These are phyloP conservation scores for Waitea zeae DNA, from an alignment of 1,284 basidiomycete genomes.

Conservation along the genomic window DNA sequence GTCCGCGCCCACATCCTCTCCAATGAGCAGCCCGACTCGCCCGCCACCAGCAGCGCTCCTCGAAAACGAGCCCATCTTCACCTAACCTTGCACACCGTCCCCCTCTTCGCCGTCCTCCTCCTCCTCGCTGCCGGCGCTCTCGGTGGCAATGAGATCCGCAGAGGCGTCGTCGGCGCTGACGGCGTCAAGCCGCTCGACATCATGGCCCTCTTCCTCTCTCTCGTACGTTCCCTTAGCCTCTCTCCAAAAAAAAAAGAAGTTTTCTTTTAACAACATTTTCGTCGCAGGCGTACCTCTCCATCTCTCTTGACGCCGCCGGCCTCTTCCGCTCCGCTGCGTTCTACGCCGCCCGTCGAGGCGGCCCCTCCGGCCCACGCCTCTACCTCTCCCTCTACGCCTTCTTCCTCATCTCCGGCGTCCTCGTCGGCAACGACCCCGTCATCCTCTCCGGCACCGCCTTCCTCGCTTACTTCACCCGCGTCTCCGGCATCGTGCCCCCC, in stretches of 20 bases:
- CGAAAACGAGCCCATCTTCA: constrained; percentile 19
- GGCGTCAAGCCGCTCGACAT: constrained; percentile 87
- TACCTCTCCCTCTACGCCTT: constrained; percentile 23
- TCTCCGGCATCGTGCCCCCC: constrained; percentile 32
- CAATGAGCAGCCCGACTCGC: constrained; percentile 5
- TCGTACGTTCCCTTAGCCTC: constrained; percentile 23
- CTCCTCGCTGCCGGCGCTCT: constrained; percentile 67
- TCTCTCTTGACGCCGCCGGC: constrained; percentile 84
- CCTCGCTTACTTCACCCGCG: constrained; percentile 71
- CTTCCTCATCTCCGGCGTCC: constrained; percentile 49
- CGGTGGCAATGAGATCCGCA: constrained; percentile 39
- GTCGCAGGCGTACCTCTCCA: constrained; percentile 73
- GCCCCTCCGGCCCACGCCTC: constrained; percentile 49
- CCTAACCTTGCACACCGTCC: constrained; percentile 58
- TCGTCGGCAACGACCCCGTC: constrained; percentile 85
- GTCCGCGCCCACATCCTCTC: constrained; percentile 10
- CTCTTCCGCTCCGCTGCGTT: constrained; percentile 78
- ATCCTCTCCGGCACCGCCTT: constrained; percentile 79
- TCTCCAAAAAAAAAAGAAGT: constrained; percentile 2
- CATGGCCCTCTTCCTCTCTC: constrained; percentile 79
- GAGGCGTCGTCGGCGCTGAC: constrained; percentile 58
- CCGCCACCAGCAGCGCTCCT: neutral
- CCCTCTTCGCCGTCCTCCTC: constrained; percentile 64
- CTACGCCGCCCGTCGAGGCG: constrained; percentile 69
- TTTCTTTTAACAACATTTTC: no score